Percentiles rank a stretch among this genome's conserved stretches.
These are phyloP conservation scores for Chloromonas sp. DNA, from an alignment of 163 green algal species.

Conservation along the genomic window DNA sequence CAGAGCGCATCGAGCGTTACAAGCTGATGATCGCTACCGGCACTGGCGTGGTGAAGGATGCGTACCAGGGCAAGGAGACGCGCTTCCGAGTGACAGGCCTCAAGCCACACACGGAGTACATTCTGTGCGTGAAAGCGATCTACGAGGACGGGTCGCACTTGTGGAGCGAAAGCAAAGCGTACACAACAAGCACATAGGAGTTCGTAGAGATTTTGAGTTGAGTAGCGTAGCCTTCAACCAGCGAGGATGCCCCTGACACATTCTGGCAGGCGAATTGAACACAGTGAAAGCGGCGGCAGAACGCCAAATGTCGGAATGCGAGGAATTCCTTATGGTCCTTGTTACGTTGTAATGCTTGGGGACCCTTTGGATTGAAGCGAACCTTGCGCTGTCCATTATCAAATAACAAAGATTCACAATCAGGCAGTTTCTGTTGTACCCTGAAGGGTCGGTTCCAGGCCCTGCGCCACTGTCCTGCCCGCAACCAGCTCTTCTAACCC, in stretches of 20 bases:
- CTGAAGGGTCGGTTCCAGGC: no score
- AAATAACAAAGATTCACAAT: no score
- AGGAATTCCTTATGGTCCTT: no score
- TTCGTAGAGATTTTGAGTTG: not conserved
- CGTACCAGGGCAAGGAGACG: conserved; percentile 52
- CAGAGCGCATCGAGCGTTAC: conserved; percentile 62
- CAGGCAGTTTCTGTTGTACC: no score
- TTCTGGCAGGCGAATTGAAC: no score
- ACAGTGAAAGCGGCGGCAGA: no score
- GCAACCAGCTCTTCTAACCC: conserved; percentile 45
- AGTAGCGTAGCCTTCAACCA: not conserved
- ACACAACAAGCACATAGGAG: conserved; percentile 20
- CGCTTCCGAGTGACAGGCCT: conserved; percentile 48
- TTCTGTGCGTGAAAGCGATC: conserved; percentile 82
- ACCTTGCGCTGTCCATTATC: no score
- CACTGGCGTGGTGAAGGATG: conserved; percentile 65
- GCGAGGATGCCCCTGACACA: no score
- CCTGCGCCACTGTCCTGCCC: not conserved
- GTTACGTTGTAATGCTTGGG: no score
- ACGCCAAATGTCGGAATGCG: no score
- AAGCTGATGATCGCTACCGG: conserved; percentile 79
- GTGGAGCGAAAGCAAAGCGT: conserved; percentile 73
- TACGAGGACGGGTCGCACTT: conserved; percentile 75
- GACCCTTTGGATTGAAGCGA: no score
- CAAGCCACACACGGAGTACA: conserved; percentile 66